A percentile compares a stretch with the other conserved stretches of the same genome.
phyloP scores from a whole-genome alignment of 805 yeast species.

The Teunomyces tritomae region DNA sequence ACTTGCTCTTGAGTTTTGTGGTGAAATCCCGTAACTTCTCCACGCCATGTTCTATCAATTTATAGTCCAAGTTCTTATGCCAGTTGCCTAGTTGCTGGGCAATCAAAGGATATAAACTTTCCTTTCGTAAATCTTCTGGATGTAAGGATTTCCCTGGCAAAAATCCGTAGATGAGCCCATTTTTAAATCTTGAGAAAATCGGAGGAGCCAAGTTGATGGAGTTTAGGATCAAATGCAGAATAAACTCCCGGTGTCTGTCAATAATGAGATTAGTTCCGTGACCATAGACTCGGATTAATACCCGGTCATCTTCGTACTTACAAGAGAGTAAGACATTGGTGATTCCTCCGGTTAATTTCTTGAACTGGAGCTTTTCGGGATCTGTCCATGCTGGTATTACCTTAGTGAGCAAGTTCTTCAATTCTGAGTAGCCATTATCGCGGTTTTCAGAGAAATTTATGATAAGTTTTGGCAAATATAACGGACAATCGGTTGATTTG shows the following conservation, averaged over 20 bases:
- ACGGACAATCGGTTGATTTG: conserved; percentile 29
- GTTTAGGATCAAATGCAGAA: conserved; percentile 62
- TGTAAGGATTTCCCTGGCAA: conserved; percentile 61
- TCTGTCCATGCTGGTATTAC: conserved; percentile 47
- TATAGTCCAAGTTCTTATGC: conserved; percentile 52
- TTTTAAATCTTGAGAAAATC: conserved; percentile 63
- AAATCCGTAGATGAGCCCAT: conserved; percentile 72
- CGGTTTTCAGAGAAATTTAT: conserved; percentile 38
- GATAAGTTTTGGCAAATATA: conserved; percentile 46
- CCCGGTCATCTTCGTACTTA: conserved; percentile 36
- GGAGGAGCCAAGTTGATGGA: conserved; percentile 65
- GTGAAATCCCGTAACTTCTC: conserved; percentile 33
- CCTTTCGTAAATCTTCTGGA: conserved; percentile 50
- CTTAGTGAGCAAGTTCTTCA: conserved; percentile 36
- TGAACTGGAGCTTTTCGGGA: conserved; percentile 29
- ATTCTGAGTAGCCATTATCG: conserved; percentile 32
- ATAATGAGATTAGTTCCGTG: conserved; percentile 69
- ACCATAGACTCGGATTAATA: conserved; percentile 70
- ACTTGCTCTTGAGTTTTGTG: conserved; percentile 12
- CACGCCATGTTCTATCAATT: conserved; percentile 47
- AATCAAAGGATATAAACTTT: conserved; percentile 51
- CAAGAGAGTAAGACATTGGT: conserved; percentile 59
- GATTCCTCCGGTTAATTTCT: conserved; percentile 59
- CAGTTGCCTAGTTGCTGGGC: conserved; percentile 69
- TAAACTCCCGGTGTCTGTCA: conserved; percentile 71